Percentiles rank a stretch among this genome's conserved stretches.
Conservation (phyloP, 169 alveolate species). For the Eimeria falciformis region DNA sequence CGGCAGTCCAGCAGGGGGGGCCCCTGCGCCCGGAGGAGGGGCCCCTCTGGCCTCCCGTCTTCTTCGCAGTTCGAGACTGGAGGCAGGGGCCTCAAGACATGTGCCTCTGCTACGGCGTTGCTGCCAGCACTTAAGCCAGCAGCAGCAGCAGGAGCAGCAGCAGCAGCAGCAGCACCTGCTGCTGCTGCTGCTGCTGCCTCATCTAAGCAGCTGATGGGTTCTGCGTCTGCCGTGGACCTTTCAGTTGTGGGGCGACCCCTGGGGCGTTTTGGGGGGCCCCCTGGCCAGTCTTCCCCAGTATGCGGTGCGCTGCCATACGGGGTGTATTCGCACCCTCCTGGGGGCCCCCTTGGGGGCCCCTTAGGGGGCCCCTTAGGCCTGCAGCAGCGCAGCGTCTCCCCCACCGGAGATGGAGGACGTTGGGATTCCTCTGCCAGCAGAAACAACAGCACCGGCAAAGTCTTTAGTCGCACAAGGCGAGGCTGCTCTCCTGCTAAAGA, state of each 20-base stretch:
- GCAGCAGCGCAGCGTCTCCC: constrained; percentile 28
- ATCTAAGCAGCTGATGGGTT: constrained; percentile 47
- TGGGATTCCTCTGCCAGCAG: constrained; percentile 52
- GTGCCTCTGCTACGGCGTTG: constrained; percentile 54
- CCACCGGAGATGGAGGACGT: background rate
- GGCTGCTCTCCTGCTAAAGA: constrained; percentile 42
- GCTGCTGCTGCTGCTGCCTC: constrained; percentile 48
- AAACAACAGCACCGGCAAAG: constrained; percentile 55
- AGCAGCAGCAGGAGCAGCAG: constrained; percentile 27
- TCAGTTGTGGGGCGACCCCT: constrained; percentile 57
- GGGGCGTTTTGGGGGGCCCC: constrained; percentile 50
- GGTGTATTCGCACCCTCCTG: constrained; percentile 2
- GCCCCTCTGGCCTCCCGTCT: constrained; percentile 11
- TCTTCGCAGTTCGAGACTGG: background rate
- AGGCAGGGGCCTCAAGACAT: background rate
- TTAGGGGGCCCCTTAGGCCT: constrained; percentile 62
- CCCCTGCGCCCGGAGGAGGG: constrained; percentile 45
- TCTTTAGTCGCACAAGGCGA: constrained; percentile 63
- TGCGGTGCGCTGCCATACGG: constrained; percentile 35
- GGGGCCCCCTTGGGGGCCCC: constrained; percentile 47
- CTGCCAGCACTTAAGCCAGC: constrained; percentile 68
- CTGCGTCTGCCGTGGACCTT: constrained; percentile 68
- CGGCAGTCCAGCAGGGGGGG: constrained; percentile 58
- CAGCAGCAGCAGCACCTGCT: constrained; percentile 7
- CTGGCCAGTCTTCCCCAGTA: background rate